A percentile compares a stretch with the other conserved stretches of the same genome.
Evolutionary conservation across 1,284 basidiomycete genomes (phyloP).

Genomic region (Veloboletus limbatus): DNA sequence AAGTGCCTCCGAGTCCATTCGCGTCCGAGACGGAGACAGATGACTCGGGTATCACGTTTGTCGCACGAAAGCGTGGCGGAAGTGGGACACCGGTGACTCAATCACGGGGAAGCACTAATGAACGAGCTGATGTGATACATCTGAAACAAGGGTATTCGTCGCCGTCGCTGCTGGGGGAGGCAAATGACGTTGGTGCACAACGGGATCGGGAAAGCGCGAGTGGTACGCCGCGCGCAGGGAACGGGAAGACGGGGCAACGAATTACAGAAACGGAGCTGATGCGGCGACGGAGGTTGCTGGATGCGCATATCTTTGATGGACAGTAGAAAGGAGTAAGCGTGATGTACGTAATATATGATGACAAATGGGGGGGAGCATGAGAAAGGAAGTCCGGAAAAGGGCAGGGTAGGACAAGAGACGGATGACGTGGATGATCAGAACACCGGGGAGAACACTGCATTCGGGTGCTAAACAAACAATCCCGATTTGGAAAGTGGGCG

Average conservation of each 20-base stretch:
- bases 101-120: slow-evolving; percentile 20
- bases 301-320: slow-evolving; percentile 52
- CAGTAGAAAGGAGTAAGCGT: slow-evolving; percentile 2
- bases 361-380: too few species aligned
- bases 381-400: neutral
- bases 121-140: slow-evolving; percentile 16
- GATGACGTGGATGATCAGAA: slow-evolving; percentile 10
- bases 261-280: slow-evolving; percentile 79
- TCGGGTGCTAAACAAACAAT: slow-evolving; percentile 13
- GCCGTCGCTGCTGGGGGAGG: slow-evolving; percentile 11
- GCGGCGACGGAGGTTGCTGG: slow-evolving; percentile 67
- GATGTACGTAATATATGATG: neutral
- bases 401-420: slow-evolving; percentile 1
- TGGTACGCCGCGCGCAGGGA: slow-evolving; percentile 34
- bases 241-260: slow-evolving; percentile 56
- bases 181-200: slow-evolving; percentile 3
- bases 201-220: slow-evolving; percentile 26
- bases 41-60: slow-evolving; percentile 65
- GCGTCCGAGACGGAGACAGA: slow-evolving; percentile 61
- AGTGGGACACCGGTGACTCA: slow-evolving; percentile 24
- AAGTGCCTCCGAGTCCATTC: slow-evolving; percentile 29
- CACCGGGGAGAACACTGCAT: slow-evolving; percentile 18
- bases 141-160: slow-evolving; percentile 23
- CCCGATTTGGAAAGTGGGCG: slow-evolving; percentile 23
- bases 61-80: slow-evolving; percentile 49